Evolutionary conservation across 2,329 filamentous ascomycete species (phyloP).

Genomic region (Aotearoamyces nothofagi): DNA sequence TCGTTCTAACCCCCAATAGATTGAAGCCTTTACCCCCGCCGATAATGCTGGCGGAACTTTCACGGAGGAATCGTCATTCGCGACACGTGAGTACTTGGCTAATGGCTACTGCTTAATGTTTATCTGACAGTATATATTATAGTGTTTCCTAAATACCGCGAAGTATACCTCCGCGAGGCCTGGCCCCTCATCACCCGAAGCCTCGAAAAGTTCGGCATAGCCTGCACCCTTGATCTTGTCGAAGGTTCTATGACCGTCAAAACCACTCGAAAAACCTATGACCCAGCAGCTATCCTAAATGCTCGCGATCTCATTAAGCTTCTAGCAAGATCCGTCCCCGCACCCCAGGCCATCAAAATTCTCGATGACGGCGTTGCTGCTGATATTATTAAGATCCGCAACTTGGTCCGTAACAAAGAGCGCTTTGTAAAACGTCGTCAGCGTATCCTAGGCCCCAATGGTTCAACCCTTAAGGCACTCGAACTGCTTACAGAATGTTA

Average conservation of each 20-base stretch:
- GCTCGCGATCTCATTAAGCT: constrained; percentile 90
- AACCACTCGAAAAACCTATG: constrained; percentile 81
- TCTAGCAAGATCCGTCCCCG: constrained; percentile 78
- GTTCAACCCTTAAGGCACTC: constrained; percentile 84
- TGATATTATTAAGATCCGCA: constrained; percentile 93
- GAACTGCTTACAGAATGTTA: constrained; percentile 86
- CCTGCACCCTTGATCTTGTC: constrained; percentile 83
- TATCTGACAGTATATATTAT: constrained; percentile 3
- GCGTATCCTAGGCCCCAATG: constrained; percentile 79
- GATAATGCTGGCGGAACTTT: constrained; percentile 81
- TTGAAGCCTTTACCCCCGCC: constrained; percentile 70
- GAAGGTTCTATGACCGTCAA: constrained; percentile 96
- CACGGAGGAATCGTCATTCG: constrained; percentile 83
- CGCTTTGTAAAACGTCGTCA: constrained; percentile 91
- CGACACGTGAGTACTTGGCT: constrained; percentile 25
- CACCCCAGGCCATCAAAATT: constrained; percentile 86
- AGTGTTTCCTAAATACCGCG: constrained; percentile 96
- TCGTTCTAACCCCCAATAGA: constrained; percentile 23
- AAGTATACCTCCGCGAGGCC: constrained; percentile 80
- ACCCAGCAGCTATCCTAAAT: constrained; percentile 86
- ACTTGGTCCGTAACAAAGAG: constrained; percentile 82
- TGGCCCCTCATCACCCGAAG: constrained; percentile 85
- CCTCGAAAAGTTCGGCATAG: constrained; percentile 76
- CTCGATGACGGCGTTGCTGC: constrained; percentile 82
- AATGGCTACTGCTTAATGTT: too few species aligned